A percentile compares a stretch with the other conserved stretches of the same genome.
Evolutionary conservation across 768 basidiomycete species (phyloP).

Genomic region (Candolleomyces eurysporus): DNA sequence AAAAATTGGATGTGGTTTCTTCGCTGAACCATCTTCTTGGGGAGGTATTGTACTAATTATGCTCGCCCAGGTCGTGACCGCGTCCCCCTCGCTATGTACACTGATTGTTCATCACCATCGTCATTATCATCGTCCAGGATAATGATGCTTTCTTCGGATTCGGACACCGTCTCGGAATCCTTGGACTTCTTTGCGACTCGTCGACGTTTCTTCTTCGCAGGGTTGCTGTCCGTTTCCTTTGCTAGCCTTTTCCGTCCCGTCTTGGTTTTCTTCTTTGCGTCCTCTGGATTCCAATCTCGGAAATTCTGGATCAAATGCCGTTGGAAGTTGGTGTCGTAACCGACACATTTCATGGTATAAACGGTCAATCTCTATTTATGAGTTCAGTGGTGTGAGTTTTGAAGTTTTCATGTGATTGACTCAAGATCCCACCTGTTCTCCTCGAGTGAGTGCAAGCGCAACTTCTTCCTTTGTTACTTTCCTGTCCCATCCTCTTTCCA

Average conservation of each 20-base stretch:
- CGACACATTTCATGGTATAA: conserved; percentile 3
- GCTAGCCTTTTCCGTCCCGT: neutral
- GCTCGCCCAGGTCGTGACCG: neutral
- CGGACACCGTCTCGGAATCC: neutral
- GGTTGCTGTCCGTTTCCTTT: neutral
- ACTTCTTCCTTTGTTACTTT: conserved; percentile 1
- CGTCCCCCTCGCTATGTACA: neutral
- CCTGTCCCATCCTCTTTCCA: neutral
- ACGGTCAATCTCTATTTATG: neutral
- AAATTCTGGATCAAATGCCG: neutral
- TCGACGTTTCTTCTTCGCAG: neutral
- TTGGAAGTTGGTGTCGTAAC: conserved; percentile 4
- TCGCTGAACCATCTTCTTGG: neutral
- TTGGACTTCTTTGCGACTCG: neutral
- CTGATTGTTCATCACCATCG: neutral
- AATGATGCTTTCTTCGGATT: neutral
- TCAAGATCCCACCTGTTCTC: neutral
- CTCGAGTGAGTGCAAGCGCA: neutral
- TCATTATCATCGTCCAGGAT: neutral
- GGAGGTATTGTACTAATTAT: neutral
- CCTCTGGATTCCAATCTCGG: neutral
- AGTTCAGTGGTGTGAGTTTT: neutral
- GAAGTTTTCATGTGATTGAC: neutral
- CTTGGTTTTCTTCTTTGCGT: neutral
- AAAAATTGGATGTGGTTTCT: neutral